These are phyloP conservation scores for Moniliella sp. DNA, from an alignment of 1,284 basidiomycete genomes.

Conservation along the genomic window DNA sequence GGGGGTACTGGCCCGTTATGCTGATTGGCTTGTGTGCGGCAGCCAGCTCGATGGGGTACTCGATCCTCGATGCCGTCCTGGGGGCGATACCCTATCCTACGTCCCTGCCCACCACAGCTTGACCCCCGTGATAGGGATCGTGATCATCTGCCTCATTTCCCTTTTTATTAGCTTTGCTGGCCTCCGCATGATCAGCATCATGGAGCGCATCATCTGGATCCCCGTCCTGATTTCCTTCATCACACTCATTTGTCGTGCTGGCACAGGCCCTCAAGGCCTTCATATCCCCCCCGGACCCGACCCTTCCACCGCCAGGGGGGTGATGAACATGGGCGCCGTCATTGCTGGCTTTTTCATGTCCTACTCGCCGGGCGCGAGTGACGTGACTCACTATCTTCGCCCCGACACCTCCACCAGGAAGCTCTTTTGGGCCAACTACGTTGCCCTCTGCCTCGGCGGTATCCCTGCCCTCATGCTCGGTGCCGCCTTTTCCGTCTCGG, in stretches of 20 bases:
- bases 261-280: constrained; percentile 40
- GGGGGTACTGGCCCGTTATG: constrained; percentile 42
- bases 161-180: constrained; percentile 62
- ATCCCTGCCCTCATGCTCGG: constrained; percentile 44
- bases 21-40: constrained; percentile 41
- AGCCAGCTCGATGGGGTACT: constrained; percentile 17
- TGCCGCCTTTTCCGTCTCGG: constrained; percentile 40
- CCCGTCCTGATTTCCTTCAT: constrained; percentile 52
- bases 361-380: too few species aligned
- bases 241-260: constrained; percentile 41
- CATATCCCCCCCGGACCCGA: constrained; percentile 35
- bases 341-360: constrained; percentile 42
- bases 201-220: constrained; percentile 51
- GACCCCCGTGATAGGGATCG: constrained; percentile 51
- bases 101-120: constrained; percentile 30
- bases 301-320: constrained; percentile 33
- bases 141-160: constrained; percentile 56
- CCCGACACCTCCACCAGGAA: too few species aligned
- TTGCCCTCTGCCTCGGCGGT: constrained; percentile 38
- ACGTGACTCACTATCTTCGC: constrained; percentile 35
- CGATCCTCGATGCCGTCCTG: constrained; percentile 46
- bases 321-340: constrained; percentile 42
- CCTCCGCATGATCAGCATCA: constrained; percentile 47
- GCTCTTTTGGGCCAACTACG: constrained; percentile 41
- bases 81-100: constrained; percentile 36